Conservation (phyloP, 257 asterid genomes). For the Solanum bulbocastanum region DNA sequence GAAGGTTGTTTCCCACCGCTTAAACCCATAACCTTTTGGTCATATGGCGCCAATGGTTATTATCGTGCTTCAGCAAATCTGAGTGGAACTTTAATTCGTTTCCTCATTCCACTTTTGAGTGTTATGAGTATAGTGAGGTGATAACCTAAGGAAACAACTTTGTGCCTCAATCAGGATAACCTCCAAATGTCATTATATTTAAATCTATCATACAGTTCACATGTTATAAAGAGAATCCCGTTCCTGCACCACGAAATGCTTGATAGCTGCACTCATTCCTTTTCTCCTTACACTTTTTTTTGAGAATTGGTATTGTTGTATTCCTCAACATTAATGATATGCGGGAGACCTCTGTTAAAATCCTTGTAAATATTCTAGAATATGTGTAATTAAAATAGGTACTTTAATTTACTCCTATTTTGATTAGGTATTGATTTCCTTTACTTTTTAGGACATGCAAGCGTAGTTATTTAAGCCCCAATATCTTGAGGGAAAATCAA, state of each 20-base stretch:
- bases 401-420: background rate
- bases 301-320: background rate
- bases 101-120: background rate
- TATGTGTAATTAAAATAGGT: background rate
- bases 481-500: background rate
- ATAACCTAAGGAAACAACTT: background rate
- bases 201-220: background rate
- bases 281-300: background rate
- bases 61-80: background rate
- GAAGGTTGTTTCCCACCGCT: background rate
- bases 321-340: background rate
- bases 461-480: background rate
- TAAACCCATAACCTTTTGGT: background rate
- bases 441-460: background rate
- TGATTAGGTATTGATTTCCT: background rate
- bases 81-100: background rate
- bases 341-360: background rate
- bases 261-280: background rate
- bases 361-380: background rate
- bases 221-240: background rate
- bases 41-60: background rate
- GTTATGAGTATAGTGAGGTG: background rate
- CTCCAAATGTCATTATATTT: background rate
- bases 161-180: background rate
- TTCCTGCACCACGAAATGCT: background rate